phyloP scores from a whole-genome alignment of 108 stramenopile species.

The Skeletonema potamos region DNA sequence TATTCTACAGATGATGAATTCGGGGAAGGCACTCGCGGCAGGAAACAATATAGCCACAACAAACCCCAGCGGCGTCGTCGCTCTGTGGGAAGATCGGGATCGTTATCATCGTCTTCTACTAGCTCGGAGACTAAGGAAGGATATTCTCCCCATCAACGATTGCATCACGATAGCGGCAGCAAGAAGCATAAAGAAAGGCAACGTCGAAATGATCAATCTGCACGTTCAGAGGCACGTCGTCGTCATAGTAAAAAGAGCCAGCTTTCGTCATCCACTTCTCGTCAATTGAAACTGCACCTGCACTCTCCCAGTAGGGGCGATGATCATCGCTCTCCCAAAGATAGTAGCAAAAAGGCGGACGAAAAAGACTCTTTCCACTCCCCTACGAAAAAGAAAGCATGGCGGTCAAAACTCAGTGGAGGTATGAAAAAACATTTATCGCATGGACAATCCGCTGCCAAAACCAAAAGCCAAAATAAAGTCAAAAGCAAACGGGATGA shows the following conservation, averaged over 20 bases:
- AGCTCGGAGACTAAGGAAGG: constrained; percentile 6
- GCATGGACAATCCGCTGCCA: background rate
- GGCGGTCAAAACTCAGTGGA: constrained; percentile 17
- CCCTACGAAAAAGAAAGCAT: constrained; percentile 3
- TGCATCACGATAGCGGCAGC: background rate
- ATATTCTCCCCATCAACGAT: background rate
- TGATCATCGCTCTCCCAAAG: background rate
- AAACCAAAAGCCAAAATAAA: background rate
- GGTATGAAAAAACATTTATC: constrained; percentile 27
- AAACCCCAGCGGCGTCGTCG: background rate
- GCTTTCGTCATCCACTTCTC: background rate
- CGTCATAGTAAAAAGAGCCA: constrained; percentile 1
- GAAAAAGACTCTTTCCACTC: background rate
- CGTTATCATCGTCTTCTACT: background rate
- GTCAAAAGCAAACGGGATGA: background rate
- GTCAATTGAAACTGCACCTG: background rate
- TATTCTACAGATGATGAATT: background rate
- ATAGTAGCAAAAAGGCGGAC: background rate
- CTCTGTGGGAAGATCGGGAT: background rate
- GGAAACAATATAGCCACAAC: background rate
- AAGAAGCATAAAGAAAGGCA: constrained; percentile 11
- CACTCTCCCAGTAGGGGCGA: background rate
- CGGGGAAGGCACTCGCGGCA: background rate
- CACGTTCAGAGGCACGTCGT: constrained; percentile 15
- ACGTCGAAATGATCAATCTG: constrained; percentile 18